These are phyloP conservation scores for Penicillium italicum DNA, from an alignment of 2,329 filamentous ascomycete genomes.

Conservation along the genomic window DNA sequence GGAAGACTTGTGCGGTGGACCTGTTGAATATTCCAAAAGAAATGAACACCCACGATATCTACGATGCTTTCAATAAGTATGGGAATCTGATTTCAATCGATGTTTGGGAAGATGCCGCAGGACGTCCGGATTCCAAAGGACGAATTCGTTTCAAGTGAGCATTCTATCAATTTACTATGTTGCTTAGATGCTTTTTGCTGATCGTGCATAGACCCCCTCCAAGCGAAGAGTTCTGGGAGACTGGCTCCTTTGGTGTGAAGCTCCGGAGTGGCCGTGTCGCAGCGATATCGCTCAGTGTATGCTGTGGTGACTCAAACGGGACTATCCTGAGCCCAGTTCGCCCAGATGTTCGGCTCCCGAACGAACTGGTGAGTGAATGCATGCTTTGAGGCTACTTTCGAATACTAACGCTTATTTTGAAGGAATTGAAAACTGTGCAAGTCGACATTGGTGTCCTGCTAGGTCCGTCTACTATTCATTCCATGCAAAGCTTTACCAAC, in stretches of 20 bases:
- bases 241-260: conserved; percentile 26
- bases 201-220: conserved; percentile 49
- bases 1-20: conserved; percentile 40
- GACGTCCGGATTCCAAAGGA: conserved; percentile 42
- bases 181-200: neutral
- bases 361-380: conserved; percentile 33
- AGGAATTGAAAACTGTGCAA: conserved; percentile 45
- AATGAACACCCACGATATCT: conserved; percentile 44
- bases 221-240: conserved; percentile 49
- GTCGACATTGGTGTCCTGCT: conserved; percentile 63
- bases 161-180: neutral
- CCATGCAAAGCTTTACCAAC: conserved; percentile 50
- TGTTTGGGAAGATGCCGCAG: conserved; percentile 46
- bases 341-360: conserved; percentile 32
- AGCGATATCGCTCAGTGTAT: neutral
- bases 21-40: conserved; percentile 36
- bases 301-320: neutral
- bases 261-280: conserved; percentile 23
- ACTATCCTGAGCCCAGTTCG: conserved; percentile 36
- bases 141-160: conserved; percentile 53
- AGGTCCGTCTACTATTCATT: conserved; percentile 55
- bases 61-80: conserved; percentile 50
- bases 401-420: neutral
- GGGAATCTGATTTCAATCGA: conserved; percentile 58
- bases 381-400: neutral